Conservation (phyloP, 495 filamentous ascomycete species). For the Aspergillus sparsus region DNA sequence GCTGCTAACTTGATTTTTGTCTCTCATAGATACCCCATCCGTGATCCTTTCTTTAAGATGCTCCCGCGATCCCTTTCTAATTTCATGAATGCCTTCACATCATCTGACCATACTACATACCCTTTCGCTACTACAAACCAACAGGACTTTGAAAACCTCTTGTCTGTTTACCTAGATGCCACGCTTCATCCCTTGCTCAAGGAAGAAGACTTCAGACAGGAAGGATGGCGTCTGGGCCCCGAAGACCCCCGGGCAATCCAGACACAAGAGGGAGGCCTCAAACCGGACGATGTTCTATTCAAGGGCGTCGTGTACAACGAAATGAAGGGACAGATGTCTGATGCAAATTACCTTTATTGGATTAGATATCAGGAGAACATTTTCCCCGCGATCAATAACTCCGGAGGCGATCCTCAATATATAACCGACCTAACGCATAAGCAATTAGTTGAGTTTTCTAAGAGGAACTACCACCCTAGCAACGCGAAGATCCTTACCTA, state of each 20-base stretch:
- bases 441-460: slow-evolving; percentile 81
- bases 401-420: slow-evolving; percentile 90
- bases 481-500: slow-evolving; percentile 96
- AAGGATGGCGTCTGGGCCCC: slow-evolving; percentile 94
- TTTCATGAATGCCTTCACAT: slow-evolving; percentile 99
- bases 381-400: slow-evolving; percentile 90
- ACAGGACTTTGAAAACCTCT: slow-evolving; percentile 91
- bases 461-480: slow-evolving; percentile 91
- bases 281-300: slow-evolving; percentile 69
- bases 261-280: slow-evolving; percentile 39
- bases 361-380: slow-evolving; percentile 93
- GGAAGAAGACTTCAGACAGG: slow-evolving; percentile 88
- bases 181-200: slow-evolving; percentile 88
- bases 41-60: slow-evolving; percentile 99
- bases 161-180: slow-evolving; percentile 95
- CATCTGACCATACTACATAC: slow-evolving; percentile 95
- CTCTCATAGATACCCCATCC: slow-evolving; percentile 76
- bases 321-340: slow-evolving; percentile 99
- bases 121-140: slow-evolving; percentile 97
- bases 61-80: slow-evolving; percentile 94
- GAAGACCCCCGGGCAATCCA: slow-evolving; percentile 70
- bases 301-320: slow-evolving; percentile 99
- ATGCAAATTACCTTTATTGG: slow-evolving; percentile 93
- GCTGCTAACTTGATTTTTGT: slow-evolving; percentile 19
- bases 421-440: slow-evolving; percentile 93